Conservation (phyloP, 2,329 filamentous ascomycete genomes). For the Colletotrichum sp. region DNA sequence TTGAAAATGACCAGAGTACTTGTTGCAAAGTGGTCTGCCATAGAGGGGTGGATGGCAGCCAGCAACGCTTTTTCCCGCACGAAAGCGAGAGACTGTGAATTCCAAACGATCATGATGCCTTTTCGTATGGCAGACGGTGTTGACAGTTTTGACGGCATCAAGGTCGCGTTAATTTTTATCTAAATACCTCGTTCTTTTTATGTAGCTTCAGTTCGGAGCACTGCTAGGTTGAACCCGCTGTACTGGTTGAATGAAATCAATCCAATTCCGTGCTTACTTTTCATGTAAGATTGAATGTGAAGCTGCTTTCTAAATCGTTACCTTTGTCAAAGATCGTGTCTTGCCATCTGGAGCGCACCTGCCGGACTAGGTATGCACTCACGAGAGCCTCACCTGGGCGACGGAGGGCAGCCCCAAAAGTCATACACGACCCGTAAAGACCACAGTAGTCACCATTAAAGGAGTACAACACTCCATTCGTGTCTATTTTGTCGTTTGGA, state of each 20-base stretch:
- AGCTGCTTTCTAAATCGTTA: background rate
- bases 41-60: background rate
- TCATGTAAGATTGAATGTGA: background rate
- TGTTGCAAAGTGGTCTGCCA: background rate
- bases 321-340: background rate
- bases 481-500: background rate
- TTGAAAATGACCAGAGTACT: background rate
- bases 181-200: background rate
- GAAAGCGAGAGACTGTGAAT: background rate
- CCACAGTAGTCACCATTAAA: background rate
- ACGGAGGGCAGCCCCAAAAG: background rate
- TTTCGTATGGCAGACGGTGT: background rate
- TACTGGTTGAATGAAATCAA: background rate
- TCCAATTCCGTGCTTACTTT: background rate
- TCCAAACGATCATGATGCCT: background rate
- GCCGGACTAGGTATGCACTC: background rate
- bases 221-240: background rate
- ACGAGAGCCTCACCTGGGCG: background rate
- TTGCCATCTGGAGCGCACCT: background rate
- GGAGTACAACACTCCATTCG: background rate
- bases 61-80: background rate
- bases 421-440: background rate
- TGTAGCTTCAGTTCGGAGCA: background rate
- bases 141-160: background rate
- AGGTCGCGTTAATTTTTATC: background rate